Conservation (phyloP, 208 protist genomes). For the Naegleria lovaniensis region DNA sequence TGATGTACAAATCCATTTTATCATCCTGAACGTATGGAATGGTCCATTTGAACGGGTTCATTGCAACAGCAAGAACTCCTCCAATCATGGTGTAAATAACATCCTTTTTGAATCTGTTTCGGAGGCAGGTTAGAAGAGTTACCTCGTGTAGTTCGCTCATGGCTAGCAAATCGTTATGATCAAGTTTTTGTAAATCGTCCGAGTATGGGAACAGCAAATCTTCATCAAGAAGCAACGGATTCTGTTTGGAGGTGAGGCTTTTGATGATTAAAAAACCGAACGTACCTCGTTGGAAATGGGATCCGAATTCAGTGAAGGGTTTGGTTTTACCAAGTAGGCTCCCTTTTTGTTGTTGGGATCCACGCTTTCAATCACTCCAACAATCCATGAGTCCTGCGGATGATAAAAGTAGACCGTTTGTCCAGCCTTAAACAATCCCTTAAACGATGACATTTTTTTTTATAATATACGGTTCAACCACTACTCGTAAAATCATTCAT, state of each 20-base stretch:
- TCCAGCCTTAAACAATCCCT: background rate
- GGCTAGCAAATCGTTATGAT: conserved; percentile 32
- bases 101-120: conserved; percentile 12
- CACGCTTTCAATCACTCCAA: background rate
- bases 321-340: background rate
- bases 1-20: background rate
- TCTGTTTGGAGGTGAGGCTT: no score
- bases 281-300: background rate
- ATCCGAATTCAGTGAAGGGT: background rate
- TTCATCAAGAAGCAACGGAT: background rate
- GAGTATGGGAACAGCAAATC: background rate
- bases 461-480: no score
- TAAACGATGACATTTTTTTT: background rate
- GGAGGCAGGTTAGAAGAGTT: conserved; percentile 38
- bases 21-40: background rate
- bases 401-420: background rate
- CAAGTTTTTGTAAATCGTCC: background rate
- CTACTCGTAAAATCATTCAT: no score
- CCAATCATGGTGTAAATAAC: conserved; percentile 15
- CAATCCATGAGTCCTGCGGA: conserved; percentile 1
- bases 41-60: background rate
- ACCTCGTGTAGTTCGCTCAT: conserved; percentile 47
- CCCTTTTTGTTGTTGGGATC: background rate
- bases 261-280: no score
- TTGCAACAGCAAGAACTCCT: background rate